Evolutionary conservation across 2,329 filamentous ascomycete genomes (phyloP), one percentile per base, ranked within the genome.

Genomic region (Didymella segeticola): DNA sequence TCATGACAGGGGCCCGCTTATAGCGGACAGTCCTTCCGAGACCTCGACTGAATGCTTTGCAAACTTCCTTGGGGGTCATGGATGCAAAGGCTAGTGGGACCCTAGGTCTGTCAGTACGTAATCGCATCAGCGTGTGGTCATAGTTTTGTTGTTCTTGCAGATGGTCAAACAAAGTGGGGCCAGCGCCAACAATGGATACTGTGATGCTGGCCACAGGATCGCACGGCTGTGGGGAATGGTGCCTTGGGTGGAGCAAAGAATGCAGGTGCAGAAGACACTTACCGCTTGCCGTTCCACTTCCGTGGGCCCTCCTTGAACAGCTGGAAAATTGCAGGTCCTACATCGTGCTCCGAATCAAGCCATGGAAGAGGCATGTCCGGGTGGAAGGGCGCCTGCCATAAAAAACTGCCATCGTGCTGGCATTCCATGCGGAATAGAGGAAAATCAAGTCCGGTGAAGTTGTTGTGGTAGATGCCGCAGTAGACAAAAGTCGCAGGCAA

Each of bases 401-500:
- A 80, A 72, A 97, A 97, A 47, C 89, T 92, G 15, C 91, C 92
- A 66, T 97, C 91, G 1, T 81, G 75, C 75, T 91, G 87, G 39
- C 96, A 79, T 60, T 96, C 91, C 89, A 97, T 96, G 77, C 93
- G 95, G 79, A 98, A 98, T 4, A 98, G 82, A 1, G 95, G 95
- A 70, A 96, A 98, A 1, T 86, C 87, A 26, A 97, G 82, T 39
- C 90, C 95, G 25, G 93, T 98, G 77, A 98, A 99, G 74, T 99
- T 98, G 78, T 98, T 98, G 82, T 98, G 96, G 81, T 98, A 99
- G 67, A 97, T 97, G 55, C 93, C 95, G 9, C 93, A 91, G 76
- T 97, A 97, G 61, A 97, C 88, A 74, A 96, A 98, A 0, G 93
- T 98, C 1, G 93, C 87, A 0, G 91, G 91, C 10, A 97, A 81